A percentile compares a stretch with the other conserved stretches of the same genome.
phyloP scores from a whole-genome alignment of 352 stramenopile species.

The Discostella stelligera region DNA sequence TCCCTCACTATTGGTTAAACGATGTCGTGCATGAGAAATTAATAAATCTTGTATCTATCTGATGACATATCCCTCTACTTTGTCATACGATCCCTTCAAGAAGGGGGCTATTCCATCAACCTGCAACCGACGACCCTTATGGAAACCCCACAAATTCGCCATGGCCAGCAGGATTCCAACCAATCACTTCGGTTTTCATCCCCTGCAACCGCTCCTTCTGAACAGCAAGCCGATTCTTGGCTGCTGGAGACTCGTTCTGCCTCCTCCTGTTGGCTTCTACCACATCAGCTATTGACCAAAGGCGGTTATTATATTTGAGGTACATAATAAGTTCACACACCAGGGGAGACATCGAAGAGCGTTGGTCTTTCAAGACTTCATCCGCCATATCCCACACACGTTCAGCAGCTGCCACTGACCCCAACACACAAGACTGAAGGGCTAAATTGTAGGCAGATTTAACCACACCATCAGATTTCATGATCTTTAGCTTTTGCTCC shows the following conservation, averaged over 20 bases:
- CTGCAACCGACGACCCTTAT: too few relatives aligned
- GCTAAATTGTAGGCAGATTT: conserved; percentile 3
- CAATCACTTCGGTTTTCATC: not conserved
- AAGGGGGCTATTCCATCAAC: too few relatives aligned
- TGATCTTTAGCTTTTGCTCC: not conserved
- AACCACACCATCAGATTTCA: not conserved
- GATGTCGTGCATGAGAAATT: too few relatives aligned
- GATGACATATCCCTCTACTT: too few relatives aligned
- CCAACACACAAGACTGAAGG: conserved; percentile 9
- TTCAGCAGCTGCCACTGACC: conserved; percentile 3
- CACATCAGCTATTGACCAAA: conserved; percentile 19
- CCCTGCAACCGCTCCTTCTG: conserved; percentile 6
- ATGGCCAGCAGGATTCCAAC: not conserved
- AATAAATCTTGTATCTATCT: too few relatives aligned
- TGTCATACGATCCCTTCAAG: too few relatives aligned
- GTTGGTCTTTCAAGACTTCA: conserved; percentile 9
- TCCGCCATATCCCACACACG: conserved; percentile 10
- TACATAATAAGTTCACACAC: conserved; percentile 18
- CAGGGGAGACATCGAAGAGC: conserved; percentile 5
- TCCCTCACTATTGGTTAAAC: too few relatives aligned
- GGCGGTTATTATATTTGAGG: conserved; percentile 16
- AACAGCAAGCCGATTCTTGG: not conserved
- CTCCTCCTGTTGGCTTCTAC: conserved; percentile 21
- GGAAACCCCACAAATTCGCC: too few relatives aligned
- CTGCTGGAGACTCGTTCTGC: conserved; percentile 1